A percentile compares a stretch with the other conserved stretches of the same genome.
Evolutionary conservation across 768 basidiomycete species (phyloP).

Genomic region (Astraeus odoratus): DNA sequence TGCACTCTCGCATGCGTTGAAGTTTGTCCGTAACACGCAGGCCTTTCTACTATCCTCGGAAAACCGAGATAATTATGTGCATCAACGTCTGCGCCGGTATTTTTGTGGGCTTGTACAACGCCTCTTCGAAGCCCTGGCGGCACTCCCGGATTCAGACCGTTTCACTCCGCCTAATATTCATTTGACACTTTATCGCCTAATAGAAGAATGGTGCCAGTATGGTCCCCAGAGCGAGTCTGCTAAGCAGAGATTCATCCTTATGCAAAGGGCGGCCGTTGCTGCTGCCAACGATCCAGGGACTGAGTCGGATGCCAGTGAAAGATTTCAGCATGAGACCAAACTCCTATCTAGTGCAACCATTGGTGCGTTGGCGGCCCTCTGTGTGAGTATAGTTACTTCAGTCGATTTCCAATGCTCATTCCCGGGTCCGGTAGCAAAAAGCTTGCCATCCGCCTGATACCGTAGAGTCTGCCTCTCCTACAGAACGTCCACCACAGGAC

Average conservation of each 20-base stretch:
- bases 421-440: slow-evolving; percentile 49
- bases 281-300: slow-evolving; percentile 48
- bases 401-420: background rate
- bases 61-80: slow-evolving; percentile 64
- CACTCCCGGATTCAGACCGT: slow-evolving; percentile 65
- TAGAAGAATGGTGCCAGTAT: slow-evolving; percentile 91
- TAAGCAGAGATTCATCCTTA: slow-evolving; percentile 60
- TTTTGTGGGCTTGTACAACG: slow-evolving; percentile 88
- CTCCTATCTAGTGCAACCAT: slow-evolving; percentile 74
- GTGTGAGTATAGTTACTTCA: slow-evolving; percentile 47
- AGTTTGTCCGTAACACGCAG: slow-evolving; percentile 82
- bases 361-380: slow-evolving; percentile 83
- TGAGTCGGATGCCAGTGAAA: slow-evolving; percentile 46
- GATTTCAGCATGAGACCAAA: slow-evolving; percentile 63
- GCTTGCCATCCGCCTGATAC: slow-evolving; percentile 65
- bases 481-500: slow-evolving; percentile 47
- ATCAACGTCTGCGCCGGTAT: slow-evolving; percentile 80
- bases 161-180: slow-evolving; percentile 73
- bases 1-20: slow-evolving; percentile 71
- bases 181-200: slow-evolving; percentile 73
- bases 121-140: slow-evolving; percentile 69
- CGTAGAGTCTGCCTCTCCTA: slow-evolving; percentile 50
- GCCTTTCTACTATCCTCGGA: slow-evolving; percentile 66
- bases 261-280: slow-evolving; percentile 59
- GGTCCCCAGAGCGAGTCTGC: slow-evolving; percentile 69